Evolutionary conservation across 202 grass and related monocot genomes (phyloP), one percentile per base, ranked within the genome.

Genomic region (Digitaria exilis): DNA sequence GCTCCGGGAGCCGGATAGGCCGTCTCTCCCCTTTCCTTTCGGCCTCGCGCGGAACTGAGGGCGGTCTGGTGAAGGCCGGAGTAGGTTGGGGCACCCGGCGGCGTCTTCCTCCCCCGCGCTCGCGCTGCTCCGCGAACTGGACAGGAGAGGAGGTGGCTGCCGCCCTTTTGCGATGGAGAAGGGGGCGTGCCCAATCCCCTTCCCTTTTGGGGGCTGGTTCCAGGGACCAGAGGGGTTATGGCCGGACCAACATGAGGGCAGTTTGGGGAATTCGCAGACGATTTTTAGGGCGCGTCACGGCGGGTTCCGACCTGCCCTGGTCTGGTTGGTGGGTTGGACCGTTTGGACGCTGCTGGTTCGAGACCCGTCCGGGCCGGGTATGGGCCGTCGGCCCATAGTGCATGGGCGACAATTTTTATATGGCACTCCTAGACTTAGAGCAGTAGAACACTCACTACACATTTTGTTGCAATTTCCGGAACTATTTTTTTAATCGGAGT

Each of bases 181-280:
- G 37, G 37, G 65, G 78, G 65, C 15, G 37, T 39, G n/a, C 51
- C 79, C 79, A 71, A 81, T 71, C 79, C 65, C 37, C 51, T 71
- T 28, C 16, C 35, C 25, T 9, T 29, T n/a, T 55, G 60, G 29
- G 26, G 14, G 59, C 0, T 18, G 43, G n/a, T 17, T 42, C 34
- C 35, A 43, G 1, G 70, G 46, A 49, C 35, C 54, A n/a, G 41
- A n/a, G 41, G 26, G 43, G 42, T 14, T 44, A 9, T 45, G 7
- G 29, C 43, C 4, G 0, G 31, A 55, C 34, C 64, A 69, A 56
- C 64, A 1, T 19, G 65, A 45, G 78, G 78, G 78, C 5, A 70
- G 1, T 45, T 44, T 0, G 17, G 78, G 78, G 54, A 17, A 22
- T 58, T 70, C 78, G 14, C 34, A 43, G 34, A 0, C 9, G 16